Evolutionary conservation across 495 filamentous ascomycete genomes (phyloP).

Genomic region (Schizothecium vesticola): DNA sequence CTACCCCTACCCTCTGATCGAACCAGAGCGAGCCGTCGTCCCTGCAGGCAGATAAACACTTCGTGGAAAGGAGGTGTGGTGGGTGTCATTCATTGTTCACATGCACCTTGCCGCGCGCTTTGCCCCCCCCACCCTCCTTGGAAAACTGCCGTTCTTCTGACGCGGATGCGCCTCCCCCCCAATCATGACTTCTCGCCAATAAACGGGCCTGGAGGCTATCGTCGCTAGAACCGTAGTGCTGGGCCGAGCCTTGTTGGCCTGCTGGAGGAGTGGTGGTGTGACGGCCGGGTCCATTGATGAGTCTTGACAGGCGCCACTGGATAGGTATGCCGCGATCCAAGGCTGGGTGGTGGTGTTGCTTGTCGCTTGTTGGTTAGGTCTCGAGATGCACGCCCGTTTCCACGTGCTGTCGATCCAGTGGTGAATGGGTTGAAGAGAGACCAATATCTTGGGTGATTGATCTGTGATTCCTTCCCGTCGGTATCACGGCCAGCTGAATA

Average conservation of each 20-base stretch:
- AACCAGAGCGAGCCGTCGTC: background rate
- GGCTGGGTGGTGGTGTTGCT: background rate
- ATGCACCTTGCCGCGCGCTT: conserved; percentile 1
- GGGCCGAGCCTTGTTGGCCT: conserved; percentile 2
- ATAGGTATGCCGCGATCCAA: background rate
- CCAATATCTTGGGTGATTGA: background rate
- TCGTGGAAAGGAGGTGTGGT: background rate
- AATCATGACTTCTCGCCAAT: background rate
- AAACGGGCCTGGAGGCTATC: background rate
- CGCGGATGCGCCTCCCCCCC: background rate
- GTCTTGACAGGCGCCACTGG: background rate
- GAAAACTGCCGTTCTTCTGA: background rate
- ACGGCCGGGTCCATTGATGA: background rate
- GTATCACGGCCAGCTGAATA: background rate
- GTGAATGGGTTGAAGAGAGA: background rate
- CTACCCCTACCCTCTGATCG: background rate
- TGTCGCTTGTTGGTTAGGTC: background rate
- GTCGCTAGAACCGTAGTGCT: background rate
- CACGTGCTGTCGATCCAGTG: background rate
- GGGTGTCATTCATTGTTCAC: background rate
- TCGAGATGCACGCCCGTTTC: background rate
- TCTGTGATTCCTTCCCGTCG: background rate
- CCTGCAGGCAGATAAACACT: background rate
- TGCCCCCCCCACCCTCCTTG: background rate
- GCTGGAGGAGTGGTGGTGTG: background rate